phyloP scores from a whole-genome alignment of 192 early-diverging fungal species.

The Dissophora ornata region DNA sequence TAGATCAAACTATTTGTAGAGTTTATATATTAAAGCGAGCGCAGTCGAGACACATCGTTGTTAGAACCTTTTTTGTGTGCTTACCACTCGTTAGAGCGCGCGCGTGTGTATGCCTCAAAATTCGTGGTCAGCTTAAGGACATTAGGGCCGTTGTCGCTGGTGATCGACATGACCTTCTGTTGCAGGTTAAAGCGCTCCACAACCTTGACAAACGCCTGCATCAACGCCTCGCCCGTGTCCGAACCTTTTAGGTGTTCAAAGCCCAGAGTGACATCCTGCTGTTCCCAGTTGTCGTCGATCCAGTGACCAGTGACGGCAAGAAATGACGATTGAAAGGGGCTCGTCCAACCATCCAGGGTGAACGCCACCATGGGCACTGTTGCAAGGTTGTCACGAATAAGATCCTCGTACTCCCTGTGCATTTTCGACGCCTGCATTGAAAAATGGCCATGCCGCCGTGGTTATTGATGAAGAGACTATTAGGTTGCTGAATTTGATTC shows the following conservation, averaged over 20 bases:
- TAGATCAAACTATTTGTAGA: too few species aligned
- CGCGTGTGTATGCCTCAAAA: slow-evolving; percentile 13
- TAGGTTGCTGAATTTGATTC: not conserved
- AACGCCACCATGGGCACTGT: slow-evolving; percentile 22
- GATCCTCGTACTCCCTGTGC: slow-evolving; percentile 6
- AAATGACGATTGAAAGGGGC: slow-evolving; percentile 23
- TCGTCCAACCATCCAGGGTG: slow-evolving; percentile 28
- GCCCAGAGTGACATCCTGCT: slow-evolving; percentile 16
- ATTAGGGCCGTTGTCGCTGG: slow-evolving; percentile 24
- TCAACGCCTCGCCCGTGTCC: slow-evolving; percentile 26
- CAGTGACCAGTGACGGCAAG: slow-evolving; percentile 24
- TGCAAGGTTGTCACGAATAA: slow-evolving; percentile 4
- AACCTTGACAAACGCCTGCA: slow-evolving; percentile 22
- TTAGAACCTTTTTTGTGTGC: not conserved
- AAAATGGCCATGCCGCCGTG: not conserved
- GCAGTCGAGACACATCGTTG: not conserved
- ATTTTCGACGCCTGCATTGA: not conserved
- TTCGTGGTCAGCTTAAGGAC: slow-evolving; percentile 18
- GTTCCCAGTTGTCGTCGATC: slow-evolving; percentile 21
- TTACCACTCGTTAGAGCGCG: slow-evolving; percentile 8
- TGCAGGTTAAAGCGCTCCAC: slow-evolving; percentile 16
- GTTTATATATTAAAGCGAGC: not conserved
- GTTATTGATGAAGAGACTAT: not conserved
- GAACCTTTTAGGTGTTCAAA: slow-evolving; percentile 24
- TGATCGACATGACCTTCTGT: slow-evolving; percentile 27